Base-by-base conservation (phyloP, 1,284 basidiomycete genomes). In the Sphaerobolus stellatus region DNA sequence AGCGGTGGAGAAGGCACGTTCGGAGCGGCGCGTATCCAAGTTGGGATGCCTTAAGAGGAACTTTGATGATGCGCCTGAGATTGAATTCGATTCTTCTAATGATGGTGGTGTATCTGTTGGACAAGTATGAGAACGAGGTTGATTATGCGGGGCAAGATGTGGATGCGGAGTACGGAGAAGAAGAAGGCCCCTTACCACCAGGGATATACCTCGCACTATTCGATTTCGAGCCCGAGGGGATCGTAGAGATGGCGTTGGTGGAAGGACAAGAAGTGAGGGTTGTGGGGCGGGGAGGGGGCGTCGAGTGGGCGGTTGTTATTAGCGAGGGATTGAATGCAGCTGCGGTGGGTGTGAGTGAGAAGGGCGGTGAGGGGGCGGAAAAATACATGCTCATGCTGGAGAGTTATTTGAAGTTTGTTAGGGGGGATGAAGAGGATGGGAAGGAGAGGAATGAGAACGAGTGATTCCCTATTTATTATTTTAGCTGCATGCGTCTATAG, bases 221-320 rank as follows among this genome's bases (percentile, higher is more conserved):
- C 59, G 74, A 80, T 3, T 90, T 90, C 61, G 80, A 83, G 48
- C 78, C 86, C 0, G 86, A 89, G 62, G 87, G 86, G 1, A 82
- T 79, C 18, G 83, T 86, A 24, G 88, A 90, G 77, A 88, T 90
- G 86, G 75, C 74, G 44, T 66, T 90, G 47, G 79, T 75, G 58
- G 86, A 90, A 68, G 87, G 84, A 52, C 86, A 90, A 69, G 61
- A 85, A 40, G 82, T 90, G 16, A 72, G 73, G 3, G 84, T 89
- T 30, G 68, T 89, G 2, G 86, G 86, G 1, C 66, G 85, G 44
- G 86, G 87, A 1, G 87, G 86, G 0, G 87, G 86, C 0, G 82
- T 86, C 3, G 87, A 87, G 0, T 88, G 87, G 86, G 86, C 86
- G 0, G 81, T 88, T 14, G 87, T 82, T 20, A n/a, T n/a, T n/a